Evolutionary conservation across 352 stramenopile genomes (phyloP).

Genomic region (Thalassiosira livingstoniorum): DNA sequence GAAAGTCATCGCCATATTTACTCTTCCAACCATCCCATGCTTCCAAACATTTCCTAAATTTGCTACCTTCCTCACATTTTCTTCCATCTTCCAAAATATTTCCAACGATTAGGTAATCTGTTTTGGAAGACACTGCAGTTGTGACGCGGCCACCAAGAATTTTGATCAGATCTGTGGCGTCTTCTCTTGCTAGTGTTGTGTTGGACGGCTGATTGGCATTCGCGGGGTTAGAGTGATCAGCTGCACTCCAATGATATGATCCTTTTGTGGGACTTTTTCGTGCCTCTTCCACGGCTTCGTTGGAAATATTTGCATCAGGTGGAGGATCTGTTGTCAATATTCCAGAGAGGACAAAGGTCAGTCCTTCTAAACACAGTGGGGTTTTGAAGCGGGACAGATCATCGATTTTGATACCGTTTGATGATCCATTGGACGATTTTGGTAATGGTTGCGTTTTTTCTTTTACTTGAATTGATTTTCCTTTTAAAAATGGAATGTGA

Average conservation of each 20-base stretch:
- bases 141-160: slow-evolving; percentile 85
- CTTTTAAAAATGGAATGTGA: slow-evolving; percentile 28
- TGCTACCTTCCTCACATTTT: slow-evolving; percentile 79
- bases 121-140: slow-evolving; percentile 84
- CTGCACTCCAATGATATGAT: slow-evolving; percentile 49
- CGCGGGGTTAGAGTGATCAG: neutral
- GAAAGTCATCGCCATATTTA: slow-evolving; percentile 17
- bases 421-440: no score
- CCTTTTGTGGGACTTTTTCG: slow-evolving; percentile 30
- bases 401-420: no score
- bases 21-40: slow-evolving; percentile 45
- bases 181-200: slow-evolving; percentile 61
- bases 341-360: slow-evolving; percentile 67
- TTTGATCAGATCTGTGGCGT: slow-evolving; percentile 78
- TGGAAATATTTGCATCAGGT: no score
- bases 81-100: slow-evolving; percentile 87
- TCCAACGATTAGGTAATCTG: slow-evolving; percentile 85
- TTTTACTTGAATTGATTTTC: no score
- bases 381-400: no score
- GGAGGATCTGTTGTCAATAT: slow-evolving; percentile 48
- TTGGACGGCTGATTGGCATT: neutral
- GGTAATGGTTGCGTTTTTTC: no score
- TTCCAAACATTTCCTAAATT: slow-evolving; percentile 91
- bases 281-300: slow-evolving; percentile 9
- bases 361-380: slow-evolving; percentile 44